A percentile compares a stretch with the other conserved stretches of the same genome.
These are phyloP conservation scores for Acacia concinna DNA, from an alignment of 331 rosid genomes.

Conservation along the genomic window DNA sequence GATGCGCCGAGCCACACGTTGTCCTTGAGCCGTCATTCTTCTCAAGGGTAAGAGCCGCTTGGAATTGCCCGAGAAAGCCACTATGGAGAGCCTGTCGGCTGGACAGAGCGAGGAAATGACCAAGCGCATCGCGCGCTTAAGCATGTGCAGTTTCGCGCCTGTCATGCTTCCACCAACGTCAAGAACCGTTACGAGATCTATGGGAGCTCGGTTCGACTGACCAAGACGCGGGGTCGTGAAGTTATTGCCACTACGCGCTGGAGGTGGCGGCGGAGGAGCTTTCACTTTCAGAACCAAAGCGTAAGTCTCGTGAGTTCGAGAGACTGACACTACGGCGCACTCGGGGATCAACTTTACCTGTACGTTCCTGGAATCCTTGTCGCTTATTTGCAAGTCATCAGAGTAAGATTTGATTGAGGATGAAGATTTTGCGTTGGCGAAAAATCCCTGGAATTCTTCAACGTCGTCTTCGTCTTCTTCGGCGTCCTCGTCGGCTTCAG, in stretches of 20 bases:
- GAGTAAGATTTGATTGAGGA: constrained; percentile 45
- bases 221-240: constrained; percentile 30
- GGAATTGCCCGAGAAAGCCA: constrained; percentile 69
- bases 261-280: constrained; percentile 50
- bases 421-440: constrained; percentile 56
- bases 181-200: constrained; percentile 85
- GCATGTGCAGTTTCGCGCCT: constrained; percentile 77
- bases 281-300: constrained; percentile 71
- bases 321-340: constrained; percentile 56
- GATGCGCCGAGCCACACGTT: constrained; percentile 63
- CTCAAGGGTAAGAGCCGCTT: constrained; percentile 64
- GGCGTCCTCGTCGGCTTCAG: constrained; percentile 74
- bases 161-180: constrained; percentile 86
- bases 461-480: constrained; percentile 49
- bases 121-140: constrained; percentile 89
- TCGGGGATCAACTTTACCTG: constrained; percentile 76
- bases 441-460: constrained; percentile 84
- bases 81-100: constrained; percentile 77
- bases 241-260: constrained; percentile 17
- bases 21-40: constrained; percentile 79
- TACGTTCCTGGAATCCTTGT: constrained; percentile 50
- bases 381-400: constrained; percentile 33
- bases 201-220: constrained; percentile 66
- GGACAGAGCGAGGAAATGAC: constrained; percentile 77
- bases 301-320: constrained; percentile 55